Evolutionary conservation across 108 stramenopile species (phyloP).

Genomic region (Cyclotella atomus): DNA sequence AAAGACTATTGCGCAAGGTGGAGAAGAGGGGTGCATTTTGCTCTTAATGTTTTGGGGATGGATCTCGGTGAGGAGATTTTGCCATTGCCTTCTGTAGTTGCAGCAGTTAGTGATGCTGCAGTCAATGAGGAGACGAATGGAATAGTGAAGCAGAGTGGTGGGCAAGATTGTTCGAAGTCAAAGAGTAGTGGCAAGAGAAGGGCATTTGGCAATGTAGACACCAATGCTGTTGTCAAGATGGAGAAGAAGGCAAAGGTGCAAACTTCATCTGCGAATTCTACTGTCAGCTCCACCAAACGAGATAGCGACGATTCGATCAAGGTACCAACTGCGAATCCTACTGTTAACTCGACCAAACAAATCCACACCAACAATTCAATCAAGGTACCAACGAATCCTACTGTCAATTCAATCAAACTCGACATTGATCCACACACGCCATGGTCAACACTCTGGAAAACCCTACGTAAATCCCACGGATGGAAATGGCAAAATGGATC

Average conservation of each 20-base stretch:
- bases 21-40: conserved; percentile 26
- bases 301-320: no score
- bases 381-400: no score
- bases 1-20: conserved; percentile 1
- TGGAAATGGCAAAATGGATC: conserved; percentile 31
- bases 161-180: neutral
- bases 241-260: no score
- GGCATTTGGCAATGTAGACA: neutral
- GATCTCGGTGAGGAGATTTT: conserved; percentile 20
- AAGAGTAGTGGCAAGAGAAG: neutral
- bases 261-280: neutral
- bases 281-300: neutral
- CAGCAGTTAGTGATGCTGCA: neutral
- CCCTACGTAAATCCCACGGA: conserved; percentile 17
- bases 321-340: neutral
- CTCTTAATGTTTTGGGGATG: conserved; percentile 31
- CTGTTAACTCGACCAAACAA: no score
- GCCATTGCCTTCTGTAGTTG: neutral
- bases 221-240: neutral
- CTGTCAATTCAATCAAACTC: neutral
- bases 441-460: conserved; percentile 30
- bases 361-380: no score
- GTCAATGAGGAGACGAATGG: no score
- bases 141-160: no score
- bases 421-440: neutral